Evolutionary conservation across 2,329 filamentous ascomycete genomes (phyloP).

Genomic region (Epichloe elymi): DNA sequence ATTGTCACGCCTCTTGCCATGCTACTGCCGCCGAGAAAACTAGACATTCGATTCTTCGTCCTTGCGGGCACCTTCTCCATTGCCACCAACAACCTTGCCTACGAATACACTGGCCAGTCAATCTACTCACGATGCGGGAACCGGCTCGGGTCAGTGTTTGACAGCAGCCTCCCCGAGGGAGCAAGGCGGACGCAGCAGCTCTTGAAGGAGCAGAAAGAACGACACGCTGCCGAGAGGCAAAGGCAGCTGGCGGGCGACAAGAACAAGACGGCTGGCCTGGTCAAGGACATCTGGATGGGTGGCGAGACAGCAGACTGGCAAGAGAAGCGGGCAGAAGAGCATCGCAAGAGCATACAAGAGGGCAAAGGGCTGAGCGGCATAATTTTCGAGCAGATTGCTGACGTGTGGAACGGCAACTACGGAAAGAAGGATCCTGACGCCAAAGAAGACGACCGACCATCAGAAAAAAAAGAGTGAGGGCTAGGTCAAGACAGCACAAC

Average conservation of each 20-base stretch:
- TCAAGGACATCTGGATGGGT: slow-evolving; percentile 46
- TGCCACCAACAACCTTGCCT: slow-evolving; percentile 40
- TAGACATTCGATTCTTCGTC: slow-evolving; percentile 36
- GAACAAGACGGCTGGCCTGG: slow-evolving; percentile 17
- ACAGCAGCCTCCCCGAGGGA: slow-evolving; percentile 43
- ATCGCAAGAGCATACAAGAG: slow-evolving; percentile 39
- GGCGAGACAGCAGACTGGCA: slow-evolving; percentile 41
- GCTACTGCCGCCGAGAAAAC: slow-evolving; percentile 36
- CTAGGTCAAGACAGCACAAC: not conserved
- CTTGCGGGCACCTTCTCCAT: slow-evolving; percentile 38
- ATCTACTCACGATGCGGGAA: slow-evolving; percentile 33
- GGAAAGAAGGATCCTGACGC: slow-evolving; percentile 14
- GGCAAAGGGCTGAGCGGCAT: slow-evolving; percentile 43
- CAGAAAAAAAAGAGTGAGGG: not conserved
- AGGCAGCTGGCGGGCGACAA: slow-evolving; percentile 17
- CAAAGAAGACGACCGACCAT: not conserved
- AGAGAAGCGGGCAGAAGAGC: slow-evolving; percentile 36
- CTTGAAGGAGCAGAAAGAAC: slow-evolving; percentile 32
- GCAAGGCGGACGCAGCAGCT: slow-evolving; percentile 34
- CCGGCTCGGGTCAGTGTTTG: slow-evolving; percentile 32
- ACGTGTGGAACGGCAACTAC: slow-evolving; percentile 33
- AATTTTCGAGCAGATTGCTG: slow-evolving; percentile 42
- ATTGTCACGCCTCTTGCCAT: slow-evolving; percentile 34
- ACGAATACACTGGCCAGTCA: slow-evolving; percentile 43
- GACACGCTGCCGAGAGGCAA: slow-evolving; percentile 19